Evolutionary conservation across 306 rosid genomes (phyloP), one percentile per base, ranked within the genome.

Genomic region (Vicia villosa): DNA sequence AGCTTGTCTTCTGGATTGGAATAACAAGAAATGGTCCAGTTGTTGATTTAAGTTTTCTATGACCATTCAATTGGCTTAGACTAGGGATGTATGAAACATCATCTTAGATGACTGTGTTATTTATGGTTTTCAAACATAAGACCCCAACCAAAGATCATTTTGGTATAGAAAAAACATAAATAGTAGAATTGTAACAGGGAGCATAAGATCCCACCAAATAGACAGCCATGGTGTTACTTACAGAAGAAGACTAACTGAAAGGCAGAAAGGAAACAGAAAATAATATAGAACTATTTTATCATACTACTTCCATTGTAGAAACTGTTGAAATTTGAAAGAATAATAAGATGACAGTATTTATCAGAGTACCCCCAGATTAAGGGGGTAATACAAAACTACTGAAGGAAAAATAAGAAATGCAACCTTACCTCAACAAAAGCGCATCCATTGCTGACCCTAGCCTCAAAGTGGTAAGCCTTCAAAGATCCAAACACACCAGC

Each of bases 391-490:
- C 12, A 52, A 64, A 74, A 61, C 40, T 26, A 43, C 13, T 46
- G 42, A 37, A 49, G 1, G 28, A 54, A 5, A 3, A 37, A 36
- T 5, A 37, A 57, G 58, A 61, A 73, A 75, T 65, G 76, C 64
- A 61, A 14, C 50, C 77, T 57, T 80, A 94, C 99, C 99, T 94
- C 97, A 5, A 94, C 72, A 81, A 94, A 91, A 74, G 92, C 99
- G 75, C 85, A 75, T 75, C 72, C 83, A 75, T 78, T 63, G 19
- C 74, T 70, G 64, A 71, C 63, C 21, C 74, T 63, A 21, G 75
- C 72, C 78, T 79, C 92, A 80, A 94, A 91, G 80, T 79, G 92
- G 83, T 78, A 94, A 37, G 97, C 89, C 87, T 87, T 94, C 81
- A 94, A 69, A 73, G 85, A 80, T 81, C 99, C 99, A 87, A 94